Base-by-base conservation (phyloP, 1,284 basidiomycete species). In the Amylostereum chailletii region DNA sequence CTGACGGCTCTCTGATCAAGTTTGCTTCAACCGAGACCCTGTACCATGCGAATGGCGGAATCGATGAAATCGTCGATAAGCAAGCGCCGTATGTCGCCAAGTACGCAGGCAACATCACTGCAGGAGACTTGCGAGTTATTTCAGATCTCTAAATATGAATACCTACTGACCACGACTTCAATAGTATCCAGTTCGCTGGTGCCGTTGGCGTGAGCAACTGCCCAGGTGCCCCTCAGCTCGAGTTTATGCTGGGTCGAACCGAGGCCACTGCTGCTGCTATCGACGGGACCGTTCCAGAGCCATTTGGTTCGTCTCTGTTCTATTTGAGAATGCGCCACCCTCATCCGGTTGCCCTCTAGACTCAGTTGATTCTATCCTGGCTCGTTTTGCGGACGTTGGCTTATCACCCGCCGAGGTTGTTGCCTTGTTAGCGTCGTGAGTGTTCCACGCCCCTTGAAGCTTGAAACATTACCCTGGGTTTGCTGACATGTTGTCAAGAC, bases 361-460 rank as follows among this genome's bases (percentile, higher is more conserved):
- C 52, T 52, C 58, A 8, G 53, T 64, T 42, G 54, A 56, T 51
- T 54, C 5, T 19, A 66, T 66, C 41, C 57, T 66, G 9, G 55
- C 54, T 11, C 64, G 64, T 45, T 58, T 62, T 44, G 31, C 27
- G 10, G 60, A 62, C 45, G 60, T 55, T 6, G 61, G 56, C 34
- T 66, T 68, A 52, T 54, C 50, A 7, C 55, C 62, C 11, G 53
- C 45, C 1, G 65, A 65, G 39, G 58, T 67, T 46, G 55, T 67
- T 50, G 58, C 62, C 31, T 56, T 64, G 19, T 58, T 67, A 27
- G 57, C 58, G 4, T 64, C 62, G 58, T 62, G 51, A 45, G 58
- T 46, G 45, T 36, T 43, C 39, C 44, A 45, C 29, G n/a, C 9
- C 47, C 31, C 44, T 11, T 43, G n/a, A 34, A 30, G 34, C 44